A percentile compares a stretch with the other conserved stretches of the same genome.
Conservation (phyloP, 495 filamentous ascomycete species). For the Corynascus novoguineensis region DNA sequence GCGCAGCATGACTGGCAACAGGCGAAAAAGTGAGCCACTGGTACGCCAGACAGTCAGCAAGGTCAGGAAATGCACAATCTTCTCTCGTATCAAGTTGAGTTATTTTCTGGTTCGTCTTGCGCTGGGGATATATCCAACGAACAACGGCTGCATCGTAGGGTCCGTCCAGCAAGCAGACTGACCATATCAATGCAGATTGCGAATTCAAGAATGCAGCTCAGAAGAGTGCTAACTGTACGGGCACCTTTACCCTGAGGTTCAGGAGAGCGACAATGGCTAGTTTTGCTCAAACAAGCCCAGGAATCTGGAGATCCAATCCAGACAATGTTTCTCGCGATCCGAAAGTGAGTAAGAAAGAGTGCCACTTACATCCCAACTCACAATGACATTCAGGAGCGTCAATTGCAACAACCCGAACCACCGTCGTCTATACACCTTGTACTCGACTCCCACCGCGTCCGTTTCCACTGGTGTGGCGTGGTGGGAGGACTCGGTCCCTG, state of each 20-base stretch:
- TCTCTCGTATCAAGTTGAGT: background rate
- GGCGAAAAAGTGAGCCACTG: constrained; percentile 93
- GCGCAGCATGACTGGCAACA: constrained; percentile 67
- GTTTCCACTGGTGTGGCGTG: constrained; percentile 5
- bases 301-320: background rate
- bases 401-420: constrained; percentile 85
- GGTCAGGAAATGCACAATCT: background rate
- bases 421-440: constrained; percentile 79
- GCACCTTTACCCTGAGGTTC: too few species aligned
- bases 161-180: background rate
- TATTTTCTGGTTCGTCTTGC: background rate
- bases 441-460: constrained; percentile 29
- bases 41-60: constrained; percentile 3
- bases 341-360: background rate
- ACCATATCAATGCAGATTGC: too few species aligned
- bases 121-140: background rate
- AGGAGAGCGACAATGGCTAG: too few species aligned
- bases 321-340: too few species aligned
- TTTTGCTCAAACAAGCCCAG: too few species aligned
- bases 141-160: background rate
- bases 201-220: too few species aligned
- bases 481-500: constrained; percentile 1
- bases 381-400: constrained; percentile 82
- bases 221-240: too few species aligned
- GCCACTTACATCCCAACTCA: constrained; percentile 85